phyloP scores from a whole-genome alignment of 2,329 filamentous ascomycete genomes.

The Aspergillus sp. region DNA sequence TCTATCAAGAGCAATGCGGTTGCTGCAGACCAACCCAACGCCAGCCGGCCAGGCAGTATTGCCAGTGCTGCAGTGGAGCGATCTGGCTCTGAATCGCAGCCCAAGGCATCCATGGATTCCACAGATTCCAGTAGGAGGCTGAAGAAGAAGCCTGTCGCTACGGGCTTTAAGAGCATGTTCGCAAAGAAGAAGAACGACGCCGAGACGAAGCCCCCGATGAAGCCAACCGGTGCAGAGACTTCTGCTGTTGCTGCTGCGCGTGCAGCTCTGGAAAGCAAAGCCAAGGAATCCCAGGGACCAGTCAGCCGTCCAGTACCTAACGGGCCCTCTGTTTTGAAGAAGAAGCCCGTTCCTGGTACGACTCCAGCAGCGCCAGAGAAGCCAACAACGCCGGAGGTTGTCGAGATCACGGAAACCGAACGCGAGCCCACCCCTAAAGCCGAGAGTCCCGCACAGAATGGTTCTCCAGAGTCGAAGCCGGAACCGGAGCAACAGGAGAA shows the following conservation, averaged over 20 bases:
- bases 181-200: slow-evolving; percentile 29
- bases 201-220: slow-evolving; percentile 21
- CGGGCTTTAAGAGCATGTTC: slow-evolving; percentile 41
- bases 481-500: slow-evolving; percentile 43
- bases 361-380: slow-evolving; percentile 6
- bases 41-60: slow-evolving; percentile 9
- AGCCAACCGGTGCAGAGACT: slow-evolving; percentile 24
- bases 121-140: slow-evolving; percentile 35
- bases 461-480: slow-evolving; percentile 34
- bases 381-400: slow-evolving; percentile 5
- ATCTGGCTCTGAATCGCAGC: slow-evolving; percentile 21
- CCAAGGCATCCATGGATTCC: slow-evolving; percentile 25
- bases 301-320: slow-evolving; percentile 16
- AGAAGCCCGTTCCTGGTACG: slow-evolving; percentile 24
- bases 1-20: slow-evolving; percentile 17
- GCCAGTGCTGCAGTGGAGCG: slow-evolving; percentile 14
- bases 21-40: slow-evolving; percentile 9
- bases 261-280: slow-evolving; percentile 35
- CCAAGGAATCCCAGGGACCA: slow-evolving; percentile 27
- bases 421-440: slow-evolving; percentile 5
- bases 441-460: slow-evolving; percentile 7
- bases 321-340: slow-evolving; percentile 23
- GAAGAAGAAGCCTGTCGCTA: slow-evolving; percentile 37
- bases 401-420: slow-evolving; percentile 13
- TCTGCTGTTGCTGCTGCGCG: slow-evolving; percentile 38